Conservation (phyloP, 805 yeast genomes). For the Candida broadrunensis region DNA sequence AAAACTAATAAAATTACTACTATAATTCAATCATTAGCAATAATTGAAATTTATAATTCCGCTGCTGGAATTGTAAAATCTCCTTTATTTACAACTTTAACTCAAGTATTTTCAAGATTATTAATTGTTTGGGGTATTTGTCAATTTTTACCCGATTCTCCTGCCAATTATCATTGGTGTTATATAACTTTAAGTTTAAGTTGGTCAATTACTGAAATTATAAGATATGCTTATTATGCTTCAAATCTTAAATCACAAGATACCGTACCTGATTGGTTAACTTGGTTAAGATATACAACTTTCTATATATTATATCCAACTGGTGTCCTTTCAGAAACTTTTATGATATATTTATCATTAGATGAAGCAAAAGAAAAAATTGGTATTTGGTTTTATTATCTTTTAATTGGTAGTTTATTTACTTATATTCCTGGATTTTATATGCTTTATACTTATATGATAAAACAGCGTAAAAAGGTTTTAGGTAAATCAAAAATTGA, state of each 20-base stretch:
- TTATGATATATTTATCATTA: slow-evolving; percentile 66
- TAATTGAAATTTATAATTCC: slow-evolving; percentile 79
- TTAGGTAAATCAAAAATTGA: slow-evolving; percentile 35
- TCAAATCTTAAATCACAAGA: slow-evolving; percentile 52
- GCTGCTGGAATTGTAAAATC: slow-evolving; percentile 78
- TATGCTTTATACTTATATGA: slow-evolving; percentile 81
- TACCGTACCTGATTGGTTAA: slow-evolving; percentile 55
- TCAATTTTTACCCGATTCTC: slow-evolving; percentile 67
- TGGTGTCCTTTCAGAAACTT: slow-evolving; percentile 85
- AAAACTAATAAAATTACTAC: slow-evolving; percentile 59
- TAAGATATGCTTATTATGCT: slow-evolving; percentile 87
- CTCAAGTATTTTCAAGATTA: slow-evolving; percentile 85
- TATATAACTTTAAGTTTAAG: slow-evolving; percentile 71
- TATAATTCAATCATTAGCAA: slow-evolving; percentile 71
- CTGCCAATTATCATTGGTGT: slow-evolving; percentile 56
- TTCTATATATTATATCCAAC: slow-evolving; percentile 83
- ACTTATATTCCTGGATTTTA: slow-evolving; percentile 87
- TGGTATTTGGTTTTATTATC: slow-evolving; percentile 51
- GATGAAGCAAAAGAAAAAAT: slow-evolving; percentile 57
- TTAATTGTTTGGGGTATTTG: slow-evolving; percentile 82
- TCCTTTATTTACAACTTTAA: slow-evolving; percentile 76
- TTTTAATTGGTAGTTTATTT: slow-evolving; percentile 54
- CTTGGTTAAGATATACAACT: slow-evolving; percentile 76
- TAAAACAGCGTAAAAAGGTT: slow-evolving; percentile 80
- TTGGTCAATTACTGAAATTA: slow-evolving; percentile 94